Conservation (phyloP, 139 green algal genomes). For the Chlamydomonas incerta region DNA sequence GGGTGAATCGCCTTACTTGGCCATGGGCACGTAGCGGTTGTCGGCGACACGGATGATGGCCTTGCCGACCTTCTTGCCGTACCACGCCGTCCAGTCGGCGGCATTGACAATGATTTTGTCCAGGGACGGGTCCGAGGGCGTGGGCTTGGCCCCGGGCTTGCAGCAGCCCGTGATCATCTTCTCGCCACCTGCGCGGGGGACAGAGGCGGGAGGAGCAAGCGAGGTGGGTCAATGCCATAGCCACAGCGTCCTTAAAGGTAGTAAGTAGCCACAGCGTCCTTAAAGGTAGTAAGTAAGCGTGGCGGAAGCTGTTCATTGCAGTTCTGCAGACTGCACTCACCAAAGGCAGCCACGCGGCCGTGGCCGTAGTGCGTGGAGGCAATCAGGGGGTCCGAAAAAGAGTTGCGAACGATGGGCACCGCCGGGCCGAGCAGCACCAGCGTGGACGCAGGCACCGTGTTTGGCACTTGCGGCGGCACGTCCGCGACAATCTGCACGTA, state of each 20-base stretch:
- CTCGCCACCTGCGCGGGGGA: not conserved
- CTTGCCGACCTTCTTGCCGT: not conserved
- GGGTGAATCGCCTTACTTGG: too few relatives aligned
- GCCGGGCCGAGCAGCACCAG: not conserved
- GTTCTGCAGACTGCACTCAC: too few relatives aligned
- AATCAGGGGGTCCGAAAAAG: not conserved
- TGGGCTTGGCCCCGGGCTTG: not conserved
- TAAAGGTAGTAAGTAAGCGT: too few relatives aligned
- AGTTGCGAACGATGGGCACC: not conserved
- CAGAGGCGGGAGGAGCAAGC: too few relatives aligned
- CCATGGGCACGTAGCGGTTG: not conserved
- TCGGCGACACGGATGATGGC: not conserved
- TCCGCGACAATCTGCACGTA: not conserved
- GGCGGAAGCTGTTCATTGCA: too few relatives aligned
- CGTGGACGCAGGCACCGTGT: not conserved
- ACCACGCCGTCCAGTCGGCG: not conserved
- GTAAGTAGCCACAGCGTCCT: too few relatives aligned
- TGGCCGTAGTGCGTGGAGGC: not conserved
- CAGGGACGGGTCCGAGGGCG: not conserved
- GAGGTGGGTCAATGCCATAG: too few relatives aligned
- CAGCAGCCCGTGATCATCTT: not conserved
- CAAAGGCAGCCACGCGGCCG: not conserved
- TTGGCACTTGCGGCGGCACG: not conserved
- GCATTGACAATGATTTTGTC: not conserved
- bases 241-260: too few relatives aligned